These are phyloP conservation scores for Podila epigama DNA, from an alignment of 192 early-diverging fungal genomes.

Conservation along the genomic window DNA sequence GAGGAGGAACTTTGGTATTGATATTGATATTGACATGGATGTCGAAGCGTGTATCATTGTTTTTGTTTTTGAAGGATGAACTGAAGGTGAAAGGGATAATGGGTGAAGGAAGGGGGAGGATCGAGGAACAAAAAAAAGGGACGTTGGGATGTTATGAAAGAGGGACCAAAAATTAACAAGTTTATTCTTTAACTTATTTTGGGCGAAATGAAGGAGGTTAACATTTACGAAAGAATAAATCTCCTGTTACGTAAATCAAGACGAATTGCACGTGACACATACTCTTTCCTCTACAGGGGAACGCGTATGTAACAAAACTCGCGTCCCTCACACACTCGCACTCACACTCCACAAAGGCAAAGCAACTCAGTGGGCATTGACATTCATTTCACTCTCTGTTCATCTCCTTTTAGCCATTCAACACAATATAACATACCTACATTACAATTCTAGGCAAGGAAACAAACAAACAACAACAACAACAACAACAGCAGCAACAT, in stretches of 20 bases:
- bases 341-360: not conserved
- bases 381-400: not conserved
- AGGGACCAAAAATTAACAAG: no score
- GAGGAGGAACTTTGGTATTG: no score
- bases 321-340: not conserved
- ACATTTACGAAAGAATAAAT: no score
- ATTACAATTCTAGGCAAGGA: not conserved
- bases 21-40: no score
- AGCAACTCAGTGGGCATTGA: not conserved
- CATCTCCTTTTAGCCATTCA: not conserved
- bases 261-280: no score
- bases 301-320: not conserved
- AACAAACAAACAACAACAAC: not conserved
- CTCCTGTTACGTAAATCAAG: no score
- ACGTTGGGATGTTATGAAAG: no score
- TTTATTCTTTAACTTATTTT: no score
- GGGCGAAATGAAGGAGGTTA: no score
- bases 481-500: not conserved
- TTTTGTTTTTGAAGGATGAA: not conserved
- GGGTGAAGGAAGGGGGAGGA: not conserved
- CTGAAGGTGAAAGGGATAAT: not conserved
- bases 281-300: no score
- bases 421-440: not conserved
- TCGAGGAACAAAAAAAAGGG: not conserved
- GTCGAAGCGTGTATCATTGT: constrained; percentile 1